Evolutionary conservation across 495 filamentous ascomycete genomes (phyloP), one percentile per base, ranked within the genome.

Genomic region (Penicillium soppii): DNA sequence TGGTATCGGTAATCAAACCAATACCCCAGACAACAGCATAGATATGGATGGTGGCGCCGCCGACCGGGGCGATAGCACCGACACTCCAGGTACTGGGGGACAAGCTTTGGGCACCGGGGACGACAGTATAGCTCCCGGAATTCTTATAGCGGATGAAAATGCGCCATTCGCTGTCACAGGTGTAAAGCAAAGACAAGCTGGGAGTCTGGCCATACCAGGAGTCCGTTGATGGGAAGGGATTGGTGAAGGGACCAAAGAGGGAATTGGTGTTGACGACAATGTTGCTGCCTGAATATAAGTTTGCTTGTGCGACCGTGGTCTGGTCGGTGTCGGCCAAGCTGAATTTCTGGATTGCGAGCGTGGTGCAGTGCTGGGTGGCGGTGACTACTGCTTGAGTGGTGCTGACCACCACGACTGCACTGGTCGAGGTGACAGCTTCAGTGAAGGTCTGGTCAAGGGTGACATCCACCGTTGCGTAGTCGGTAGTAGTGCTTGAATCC

Each of bases 1-100:
- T 17, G 23, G 15, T 16, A 30, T 50, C 21, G 26, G 26, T 41
- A 7, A 50, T 50, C 35, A 50, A 32, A 30, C 35, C 36, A 20
- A 32, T 7, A 1, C 47, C 47, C 47, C 47, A 42, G 30, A 42
- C 47, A 16, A 50, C 47, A 19, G 47, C 47, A 16, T 22, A 39
- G n/a, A 50, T 50, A 3, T 38, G 15, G 26, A 50, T 50, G 8
- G 35, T 39, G 35, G 35, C 39, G 21, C 47, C 47, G 15, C 20
- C 9, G 29, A 32, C 17, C 26, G 42, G 42, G 2, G 26, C 20
- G 4, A 26, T 21, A 20, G 42, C 1, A 33, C 26, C 12, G 12
- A 45, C 42, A 22, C 26, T 21, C 16, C 19, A 33, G 15, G 42
- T 30, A 12, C 3, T 20, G n/a, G 42, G 42, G 25, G 15, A 21